Base-by-base conservation (phyloP, 139 green algal genomes). In the Chlorella vulgaris region DNA sequence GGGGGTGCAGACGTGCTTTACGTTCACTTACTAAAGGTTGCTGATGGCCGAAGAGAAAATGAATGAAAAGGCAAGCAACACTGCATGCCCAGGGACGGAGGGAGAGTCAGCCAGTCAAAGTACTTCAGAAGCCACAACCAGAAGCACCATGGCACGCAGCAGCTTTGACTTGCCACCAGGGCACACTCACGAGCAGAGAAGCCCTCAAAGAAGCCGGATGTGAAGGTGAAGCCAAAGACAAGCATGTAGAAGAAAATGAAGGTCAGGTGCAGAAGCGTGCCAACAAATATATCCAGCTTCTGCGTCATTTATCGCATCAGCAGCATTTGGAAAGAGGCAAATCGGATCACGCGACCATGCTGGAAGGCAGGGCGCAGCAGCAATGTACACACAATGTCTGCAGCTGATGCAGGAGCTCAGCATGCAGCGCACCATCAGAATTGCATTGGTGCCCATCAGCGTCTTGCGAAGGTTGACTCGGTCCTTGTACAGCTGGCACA, bases 401-500 rank as follows among this genome's bases (percentile, higher is more conserved):
- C n/a, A n/a, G n/a, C n/a, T n/a, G n/a, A n/a, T 58, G 47, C 13
- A 24, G 47, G 13, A 10, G 47, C 47, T 58, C 47, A 58, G 47
- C 47, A 65, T 15, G 21, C 55, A 65, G 55, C 15, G 47, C 69
- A 76, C 69, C 69, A n/a, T 22, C 28, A 79, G 73, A 35, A 79
- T 79, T 24, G 22, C 24, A 53, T 79, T 79, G 35, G 73, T 79
- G 35, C 73, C 73, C 35, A 68, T 19, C 51, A 79, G 73, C 24
- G 47, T 63, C 53, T 67, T 67, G 53, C 53, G 73, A 50, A 79
- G 58, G 73, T 79, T 79, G 24, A 33, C 51, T 8, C 73, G 51
- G 24, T 79, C 73, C 73, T 79, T 79, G 53, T 79, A 28, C 53
- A 79, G 73, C 73, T 79, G 73, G 35, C 73, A 28, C 73, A 79